Conservation (phyloP, 148 eudicot genomes). For the Rhododendron mucronatum region DNA sequence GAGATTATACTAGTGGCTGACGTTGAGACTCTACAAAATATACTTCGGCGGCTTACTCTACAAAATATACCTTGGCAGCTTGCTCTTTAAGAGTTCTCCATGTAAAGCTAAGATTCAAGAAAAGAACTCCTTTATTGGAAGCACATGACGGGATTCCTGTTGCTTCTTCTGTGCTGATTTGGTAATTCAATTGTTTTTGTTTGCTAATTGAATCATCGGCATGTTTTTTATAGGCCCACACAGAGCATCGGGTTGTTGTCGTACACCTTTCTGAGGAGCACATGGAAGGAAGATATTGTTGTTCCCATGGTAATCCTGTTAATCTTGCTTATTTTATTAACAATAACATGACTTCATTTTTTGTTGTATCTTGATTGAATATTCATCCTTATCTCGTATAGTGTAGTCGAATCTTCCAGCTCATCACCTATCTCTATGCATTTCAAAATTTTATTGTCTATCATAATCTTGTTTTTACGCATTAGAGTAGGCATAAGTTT, state of each 20-base stretch:
- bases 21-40: background rate
- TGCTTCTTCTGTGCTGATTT: background rate
- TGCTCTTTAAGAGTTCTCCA: background rate
- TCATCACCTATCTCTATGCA: background rate
- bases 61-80: background rate
- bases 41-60: background rate
- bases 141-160: background rate
- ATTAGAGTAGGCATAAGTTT: background rate
- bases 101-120: background rate
- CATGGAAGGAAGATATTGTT: constrained; percentile 93
- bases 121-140: background rate
- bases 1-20: background rate
- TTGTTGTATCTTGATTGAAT: constrained; percentile 1
- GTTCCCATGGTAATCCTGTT: constrained; percentile 83
- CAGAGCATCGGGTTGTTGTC: constrained; percentile 93
- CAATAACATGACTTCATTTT: background rate
- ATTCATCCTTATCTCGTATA: background rate
- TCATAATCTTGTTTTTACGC: background rate
- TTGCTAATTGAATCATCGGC: background rate
- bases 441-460: background rate
- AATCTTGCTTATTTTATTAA: background rate
- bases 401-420: background rate
- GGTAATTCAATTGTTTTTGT: background rate
- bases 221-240: constrained; percentile 30
- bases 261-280: constrained; percentile 79